Conservation (phyloP, 345 rosid species). For the Gossypium bickii region DNA sequence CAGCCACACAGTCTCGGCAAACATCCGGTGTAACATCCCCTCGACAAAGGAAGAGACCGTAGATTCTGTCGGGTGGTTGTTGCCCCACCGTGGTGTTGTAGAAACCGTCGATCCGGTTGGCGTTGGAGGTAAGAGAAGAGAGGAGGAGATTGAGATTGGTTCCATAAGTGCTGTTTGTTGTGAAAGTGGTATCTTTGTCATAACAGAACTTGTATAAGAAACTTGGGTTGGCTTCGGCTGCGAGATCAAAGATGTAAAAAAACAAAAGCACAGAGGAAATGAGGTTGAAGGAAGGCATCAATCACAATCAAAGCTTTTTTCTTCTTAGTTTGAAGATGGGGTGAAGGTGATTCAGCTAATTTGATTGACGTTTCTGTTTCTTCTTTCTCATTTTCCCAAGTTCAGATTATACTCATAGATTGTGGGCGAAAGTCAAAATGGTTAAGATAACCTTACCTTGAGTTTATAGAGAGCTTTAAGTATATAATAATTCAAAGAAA, state of each 20-base stretch:
- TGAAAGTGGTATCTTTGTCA: neutral
- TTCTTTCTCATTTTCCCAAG: neutral
- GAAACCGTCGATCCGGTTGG: neutral
- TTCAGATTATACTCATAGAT: too few species aligned
- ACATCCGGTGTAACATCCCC: conserved; percentile 17
- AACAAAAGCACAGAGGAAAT: neutral
- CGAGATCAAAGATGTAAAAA: neutral
- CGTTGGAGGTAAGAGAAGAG: neutral
- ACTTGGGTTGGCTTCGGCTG: neutral
- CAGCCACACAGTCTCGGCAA: conserved; percentile 1
- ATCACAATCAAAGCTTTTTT: neutral
- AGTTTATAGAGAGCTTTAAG: too few species aligned
- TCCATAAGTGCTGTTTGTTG: conserved; percentile 2
- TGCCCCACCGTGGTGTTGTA: conserved; percentile 4
- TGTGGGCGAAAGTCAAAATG: neutral
- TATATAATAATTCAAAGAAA: too few species aligned
- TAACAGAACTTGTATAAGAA: neutral
- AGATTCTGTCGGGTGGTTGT: neutral
- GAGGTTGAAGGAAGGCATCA: neutral
- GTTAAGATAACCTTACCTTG: too few species aligned
- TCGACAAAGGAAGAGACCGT: conserved; percentile 31
- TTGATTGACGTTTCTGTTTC: neutral
- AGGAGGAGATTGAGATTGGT: conserved; percentile 11
- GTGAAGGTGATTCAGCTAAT: neutral
- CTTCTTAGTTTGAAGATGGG: neutral